These are phyloP conservation scores for Apiospora arundinis DNA, from an alignment of 2,329 filamentous ascomycete genomes.

Conservation along the genomic window DNA sequence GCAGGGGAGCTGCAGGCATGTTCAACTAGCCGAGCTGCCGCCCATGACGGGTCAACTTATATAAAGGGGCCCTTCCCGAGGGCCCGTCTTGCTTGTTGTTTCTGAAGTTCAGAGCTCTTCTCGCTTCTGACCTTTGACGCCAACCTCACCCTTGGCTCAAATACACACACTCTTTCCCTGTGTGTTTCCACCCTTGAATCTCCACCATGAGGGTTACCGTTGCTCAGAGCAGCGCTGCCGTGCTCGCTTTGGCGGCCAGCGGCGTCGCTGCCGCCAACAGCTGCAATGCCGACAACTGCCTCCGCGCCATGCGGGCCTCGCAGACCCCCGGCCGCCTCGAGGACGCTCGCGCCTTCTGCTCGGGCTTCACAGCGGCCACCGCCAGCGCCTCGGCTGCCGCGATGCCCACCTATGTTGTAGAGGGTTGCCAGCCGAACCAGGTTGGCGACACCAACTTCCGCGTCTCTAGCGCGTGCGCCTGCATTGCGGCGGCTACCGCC, in stretches of 20 bases:
- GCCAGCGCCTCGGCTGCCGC: too few relatives aligned
- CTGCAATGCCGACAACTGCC: background rate
- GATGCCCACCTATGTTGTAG: too few relatives aligned
- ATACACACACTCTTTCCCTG: background rate
- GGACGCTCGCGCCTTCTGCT: too few relatives aligned
- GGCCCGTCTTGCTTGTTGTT: background rate
- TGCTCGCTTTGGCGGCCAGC: background rate
- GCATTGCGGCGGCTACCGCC: background rate
- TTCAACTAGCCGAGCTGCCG: background rate
- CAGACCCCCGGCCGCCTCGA: too few relatives aligned
- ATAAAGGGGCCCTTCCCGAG: background rate
- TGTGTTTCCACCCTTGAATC: background rate
- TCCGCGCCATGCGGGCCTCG: background rate
- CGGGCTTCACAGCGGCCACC: too few relatives aligned
- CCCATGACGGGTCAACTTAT: background rate
- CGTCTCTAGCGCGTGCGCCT: too few relatives aligned
- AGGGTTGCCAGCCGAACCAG: too few relatives aligned
- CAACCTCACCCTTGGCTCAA: background rate
- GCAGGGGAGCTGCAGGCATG: background rate
- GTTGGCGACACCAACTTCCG: too few relatives aligned
- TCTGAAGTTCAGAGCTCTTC: background rate
- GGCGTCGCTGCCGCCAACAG: background rate
- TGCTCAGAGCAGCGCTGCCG: slow-evolving; percentile 2
- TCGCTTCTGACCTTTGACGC: slow-evolving; percentile 16
- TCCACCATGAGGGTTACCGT: slow-evolving; percentile 3